Conservation (phyloP, 805 yeast species). For the Priceomyces haplophilus region DNA sequence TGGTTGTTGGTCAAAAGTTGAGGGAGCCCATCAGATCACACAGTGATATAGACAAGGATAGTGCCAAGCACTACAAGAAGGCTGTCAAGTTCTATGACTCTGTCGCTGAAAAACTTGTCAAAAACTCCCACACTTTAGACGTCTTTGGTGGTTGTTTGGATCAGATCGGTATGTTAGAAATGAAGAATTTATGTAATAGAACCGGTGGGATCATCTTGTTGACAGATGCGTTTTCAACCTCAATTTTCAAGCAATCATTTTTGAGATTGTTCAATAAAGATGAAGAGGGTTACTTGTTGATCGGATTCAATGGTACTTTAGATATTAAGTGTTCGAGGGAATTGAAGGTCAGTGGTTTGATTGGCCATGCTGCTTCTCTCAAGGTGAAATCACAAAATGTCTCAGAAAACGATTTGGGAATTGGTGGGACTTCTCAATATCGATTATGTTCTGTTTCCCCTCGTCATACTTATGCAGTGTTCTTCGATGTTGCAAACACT, state of each 20-base stretch:
- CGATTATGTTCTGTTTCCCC: conserved; percentile 82
- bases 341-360: conserved; percentile 85
- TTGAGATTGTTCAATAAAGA: conserved; percentile 85
- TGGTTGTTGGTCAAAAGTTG: conserved; percentile 85
- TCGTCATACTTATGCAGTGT: conserved; percentile 81
- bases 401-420: conserved; percentile 89
- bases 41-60: conserved; percentile 89
- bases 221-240: conserved; percentile 90
- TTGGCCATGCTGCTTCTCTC: conserved; percentile 86
- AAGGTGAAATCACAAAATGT: conserved; percentile 68
- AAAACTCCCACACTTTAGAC: conserved; percentile 80
- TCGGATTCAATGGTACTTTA: conserved; percentile 87
- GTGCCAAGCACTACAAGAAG: conserved; percentile 80
- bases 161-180: conserved; percentile 92
- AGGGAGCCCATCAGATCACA: conserved; percentile 97
- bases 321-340: conserved; percentile 86
- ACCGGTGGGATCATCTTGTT: conserved; percentile 90
- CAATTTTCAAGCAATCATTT: conserved; percentile 90
- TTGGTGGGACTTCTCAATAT: conserved; percentile 91
- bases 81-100: conserved; percentile 79
- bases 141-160: conserved; percentile 94
- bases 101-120: conserved; percentile 63
- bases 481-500: conserved; percentile 68
- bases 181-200: conserved; percentile 78
- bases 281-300: conserved; percentile 76